A percentile compares a stretch with the other conserved stretches of the same genome.
Evolutionary conservation across 768 basidiomycete genomes (phyloP).

Genomic region (Phaffia tasmanica): DNA sequence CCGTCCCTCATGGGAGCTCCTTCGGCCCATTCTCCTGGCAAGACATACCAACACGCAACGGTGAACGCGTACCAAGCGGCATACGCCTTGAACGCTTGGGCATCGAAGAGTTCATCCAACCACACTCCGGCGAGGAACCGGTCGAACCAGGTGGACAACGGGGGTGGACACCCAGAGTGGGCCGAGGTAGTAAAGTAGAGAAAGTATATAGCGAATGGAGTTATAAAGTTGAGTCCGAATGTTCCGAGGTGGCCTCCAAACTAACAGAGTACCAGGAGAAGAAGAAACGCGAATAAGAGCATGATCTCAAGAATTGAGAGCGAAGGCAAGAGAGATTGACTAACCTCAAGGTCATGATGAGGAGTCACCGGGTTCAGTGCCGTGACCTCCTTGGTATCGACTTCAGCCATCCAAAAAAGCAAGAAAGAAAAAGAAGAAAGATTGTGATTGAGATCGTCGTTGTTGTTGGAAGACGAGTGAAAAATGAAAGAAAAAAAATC

Average conservation of each 20-base stretch:
- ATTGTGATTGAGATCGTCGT: not conserved
- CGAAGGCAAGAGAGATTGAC: constrained; percentile 1
- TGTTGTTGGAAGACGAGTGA: no score
- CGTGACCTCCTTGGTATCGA: not conserved
- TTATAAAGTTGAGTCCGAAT: constrained; percentile 29
- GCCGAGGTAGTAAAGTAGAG: constrained; percentile 37
- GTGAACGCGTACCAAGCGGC: constrained; percentile 84
- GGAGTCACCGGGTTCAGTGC: constrained; percentile 17
- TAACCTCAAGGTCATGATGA: constrained; percentile 18
- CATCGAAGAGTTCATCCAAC: constrained; percentile 64
- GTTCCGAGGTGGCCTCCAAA: constrained; percentile 37
- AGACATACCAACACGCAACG: constrained; percentile 63
- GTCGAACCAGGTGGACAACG: not conserved
- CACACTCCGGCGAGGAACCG: constrained; percentile 27
- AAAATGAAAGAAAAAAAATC: no score
- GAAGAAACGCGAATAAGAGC: not conserved
- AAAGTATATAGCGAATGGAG: constrained; percentile 33
- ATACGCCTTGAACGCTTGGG: constrained; percentile 63
- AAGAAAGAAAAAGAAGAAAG: not conserved
- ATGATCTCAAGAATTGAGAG: not conserved
- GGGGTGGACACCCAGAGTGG: constrained; percentile 35
- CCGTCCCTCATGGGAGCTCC: constrained; percentile 66
- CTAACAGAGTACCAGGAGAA: not conserved
- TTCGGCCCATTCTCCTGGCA: constrained; percentile 62
- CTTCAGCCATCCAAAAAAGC: not conserved